phyloP scores from a whole-genome alignment of 441 rosid genomes.

The Biscutella auriculata region DNA sequence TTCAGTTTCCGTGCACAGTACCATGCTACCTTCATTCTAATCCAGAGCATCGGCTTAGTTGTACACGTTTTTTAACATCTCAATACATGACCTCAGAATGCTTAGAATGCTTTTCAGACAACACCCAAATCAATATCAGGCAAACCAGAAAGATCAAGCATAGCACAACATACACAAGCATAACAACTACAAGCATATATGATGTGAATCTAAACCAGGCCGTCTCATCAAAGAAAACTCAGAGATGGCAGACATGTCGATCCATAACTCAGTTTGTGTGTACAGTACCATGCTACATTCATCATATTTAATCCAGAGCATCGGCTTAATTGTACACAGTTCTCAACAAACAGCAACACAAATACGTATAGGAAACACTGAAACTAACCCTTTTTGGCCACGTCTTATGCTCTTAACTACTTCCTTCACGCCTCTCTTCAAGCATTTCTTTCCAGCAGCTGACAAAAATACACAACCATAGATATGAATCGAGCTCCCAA shows the following conservation, averaged over 20 bases:
- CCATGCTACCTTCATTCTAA: constrained; percentile 43
- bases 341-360: background rate
- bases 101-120: too few relatives aligned
- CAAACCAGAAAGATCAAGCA: too few relatives aligned
- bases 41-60: constrained; percentile 62
- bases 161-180: too few relatives aligned
- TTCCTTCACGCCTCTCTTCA: constrained; percentile 97
- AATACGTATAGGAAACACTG: background rate
- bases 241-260: constrained; percentile 44
- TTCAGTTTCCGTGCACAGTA: constrained; percentile 40
- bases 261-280: constrained; percentile 28
- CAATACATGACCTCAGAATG: too few relatives aligned
- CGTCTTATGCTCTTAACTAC: constrained; percentile 88
- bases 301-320: constrained; percentile 37
- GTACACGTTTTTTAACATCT: constrained; percentile 19
- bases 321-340: constrained; percentile 51
- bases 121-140: too few relatives aligned
- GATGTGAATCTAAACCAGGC: constrained; percentile 38
- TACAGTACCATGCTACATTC: constrained; percentile 49
- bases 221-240: constrained; percentile 30
- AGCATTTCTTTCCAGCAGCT: constrained; percentile 83
- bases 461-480: background rate
- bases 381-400: constrained; percentile 70
- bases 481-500: background rate
- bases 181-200: background rate